These are phyloP conservation scores for Yamadazyma trypodendri DNA, from an alignment of 1,139 yeast species.

Conservation along the genomic window DNA sequence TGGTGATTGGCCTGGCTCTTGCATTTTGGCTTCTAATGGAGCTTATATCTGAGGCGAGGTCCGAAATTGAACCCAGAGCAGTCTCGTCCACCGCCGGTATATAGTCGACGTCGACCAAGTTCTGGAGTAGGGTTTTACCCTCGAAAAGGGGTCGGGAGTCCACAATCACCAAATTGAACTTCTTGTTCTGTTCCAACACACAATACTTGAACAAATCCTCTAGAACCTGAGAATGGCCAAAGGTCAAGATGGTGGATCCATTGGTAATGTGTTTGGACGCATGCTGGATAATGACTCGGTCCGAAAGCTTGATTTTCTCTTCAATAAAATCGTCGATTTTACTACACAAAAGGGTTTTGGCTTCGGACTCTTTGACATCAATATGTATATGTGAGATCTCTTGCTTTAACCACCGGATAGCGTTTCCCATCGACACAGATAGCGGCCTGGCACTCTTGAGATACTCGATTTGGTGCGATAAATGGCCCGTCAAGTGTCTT, in stretches of 20 bases:
- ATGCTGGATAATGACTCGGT: constrained; percentile 74
- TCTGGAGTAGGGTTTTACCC: constrained; percentile 73
- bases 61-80: constrained; percentile 4
- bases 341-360: constrained; percentile 64
- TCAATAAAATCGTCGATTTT: constrained; percentile 78
- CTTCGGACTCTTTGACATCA: constrained; percentile 69
- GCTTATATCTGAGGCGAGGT: constrained; percentile 49
- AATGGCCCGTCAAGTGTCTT: constrained; percentile 83
- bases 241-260: constrained; percentile 81
- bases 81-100: constrained; percentile 29
- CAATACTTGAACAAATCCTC: constrained; percentile 74
- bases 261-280: constrained; percentile 77
- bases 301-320: constrained; percentile 85
- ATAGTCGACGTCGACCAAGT: constrained; percentile 43
- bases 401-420: constrained; percentile 95
- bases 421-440: constrained; percentile 94
- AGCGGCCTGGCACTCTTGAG: constrained; percentile 89
- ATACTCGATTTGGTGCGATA: constrained; percentile 93
- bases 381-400: constrained; percentile 78
- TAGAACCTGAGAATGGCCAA: constrained; percentile 85
- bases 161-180: constrained; percentile 79
- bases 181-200: constrained; percentile 55
- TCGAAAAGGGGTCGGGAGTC: constrained; percentile 97
- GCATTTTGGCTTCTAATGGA: constrained; percentile 16
- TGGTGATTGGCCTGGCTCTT: constrained; percentile 30